Conservation (phyloP, 495 filamentous ascomycete genomes). For the Talaromyces ruber region DNA sequence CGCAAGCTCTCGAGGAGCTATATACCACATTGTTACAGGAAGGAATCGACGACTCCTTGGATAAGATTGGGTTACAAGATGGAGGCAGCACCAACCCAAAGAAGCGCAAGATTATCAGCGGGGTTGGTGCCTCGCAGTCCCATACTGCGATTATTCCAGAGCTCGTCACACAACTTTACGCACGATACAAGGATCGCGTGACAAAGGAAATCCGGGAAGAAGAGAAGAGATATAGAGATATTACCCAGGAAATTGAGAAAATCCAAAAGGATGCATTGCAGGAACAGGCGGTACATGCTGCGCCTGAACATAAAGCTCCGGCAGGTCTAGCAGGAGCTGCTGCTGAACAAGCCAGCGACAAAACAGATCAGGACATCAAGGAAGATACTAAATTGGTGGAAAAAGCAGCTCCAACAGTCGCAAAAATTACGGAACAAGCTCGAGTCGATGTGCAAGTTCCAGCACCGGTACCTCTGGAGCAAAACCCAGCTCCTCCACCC, state of each 20-base stretch:
- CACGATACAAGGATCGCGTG: conserved; percentile 58
- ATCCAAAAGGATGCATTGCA: conserved; percentile 55
- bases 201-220: conserved; percentile 64
- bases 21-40: conserved; percentile 71
- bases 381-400: conserved; percentile 12
- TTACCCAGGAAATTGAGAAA: conserved; percentile 58
- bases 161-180: conserved; percentile 64
- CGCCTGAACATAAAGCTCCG: conserved; percentile 9
- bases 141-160: conserved; percentile 58
- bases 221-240: conserved; percentile 55
- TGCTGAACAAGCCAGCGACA: conserved; percentile 12
- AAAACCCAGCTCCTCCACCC: neutral
- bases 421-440: neutral
- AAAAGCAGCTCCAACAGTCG: conserved; percentile 12
- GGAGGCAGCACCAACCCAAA: conserved; percentile 39
- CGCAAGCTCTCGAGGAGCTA: conserved; percentile 68
- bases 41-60: conserved; percentile 40
- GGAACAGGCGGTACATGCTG: conserved; percentile 15
- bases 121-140: conserved; percentile 53
- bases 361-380: conserved; percentile 29
- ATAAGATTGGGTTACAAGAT: conserved; percentile 23
- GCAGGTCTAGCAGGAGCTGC: neutral
- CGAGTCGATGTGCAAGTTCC: neutral
- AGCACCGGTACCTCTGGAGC: conserved; percentile 1
- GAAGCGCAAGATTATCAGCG: conserved; percentile 64